Base-by-base conservation (phyloP, 257 asterid species). In the Cinchona pubescens region DNA sequence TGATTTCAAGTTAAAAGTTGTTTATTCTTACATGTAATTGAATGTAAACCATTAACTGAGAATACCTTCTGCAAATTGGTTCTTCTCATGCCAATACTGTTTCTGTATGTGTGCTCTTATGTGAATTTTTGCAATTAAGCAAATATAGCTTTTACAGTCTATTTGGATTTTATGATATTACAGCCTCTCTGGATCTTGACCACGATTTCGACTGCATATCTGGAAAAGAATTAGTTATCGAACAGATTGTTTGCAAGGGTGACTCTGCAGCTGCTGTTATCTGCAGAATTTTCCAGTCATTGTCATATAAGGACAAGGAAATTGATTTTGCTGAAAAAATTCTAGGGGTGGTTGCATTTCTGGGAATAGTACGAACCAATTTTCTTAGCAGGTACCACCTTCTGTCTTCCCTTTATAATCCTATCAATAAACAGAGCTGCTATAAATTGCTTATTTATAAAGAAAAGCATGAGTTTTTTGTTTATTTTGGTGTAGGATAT, bases 311-410 rank as follows among this genome's bases (percentile, higher is more conserved):
- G 43, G 79, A 70, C 56, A 73, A 38, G 15, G 76, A 45, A 5
- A 34, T 19, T 23, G 78, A 43, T 76, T 62, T 79, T 46, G 34
- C 73, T 7, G 66, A 56, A 13, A 80, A 82, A 65, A 49, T 90
- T 68, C 79, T 90, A 14, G 96, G 96, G 14, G 86, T 85, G 10
- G 93, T 87, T 76, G 94, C 96, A 30, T 86, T 83, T 73, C 85
- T 92, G 29, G 97, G 90, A 82, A 77, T 84, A 51, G 87, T 83
- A 53, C 71, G 19, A 32, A 85, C 79, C 84, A 38, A 80, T 56
- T 80, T 80, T 46, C 87, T 92, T 53, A 87, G 96, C 94, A 88
- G 94, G 97, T 88, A 43, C 7, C 21, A 38, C 35, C 49, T 62
- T 38, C 53, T 18, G 29, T 25, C 48, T 42, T 34, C 16, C 1